Conservation (phyloP, 108 stramenopile species). For the Skeletonema menzelii region DNA sequence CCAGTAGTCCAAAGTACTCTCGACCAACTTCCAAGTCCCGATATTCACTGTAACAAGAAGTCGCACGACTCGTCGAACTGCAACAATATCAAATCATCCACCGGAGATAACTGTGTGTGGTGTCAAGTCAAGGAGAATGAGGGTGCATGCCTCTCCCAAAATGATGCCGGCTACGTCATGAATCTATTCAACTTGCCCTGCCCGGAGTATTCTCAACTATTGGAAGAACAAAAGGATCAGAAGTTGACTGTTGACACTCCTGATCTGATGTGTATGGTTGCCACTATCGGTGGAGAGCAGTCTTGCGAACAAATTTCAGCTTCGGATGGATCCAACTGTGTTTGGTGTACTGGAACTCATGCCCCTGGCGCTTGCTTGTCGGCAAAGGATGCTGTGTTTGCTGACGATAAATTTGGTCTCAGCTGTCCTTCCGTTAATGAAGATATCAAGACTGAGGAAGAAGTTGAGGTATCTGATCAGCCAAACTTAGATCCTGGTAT, state of each 20-base stretch:
- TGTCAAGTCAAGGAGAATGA: neutral
- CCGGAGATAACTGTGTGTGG: slow-evolving; percentile 1
- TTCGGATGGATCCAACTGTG: slow-evolving; percentile 29
- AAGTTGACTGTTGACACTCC: neutral
- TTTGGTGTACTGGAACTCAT: slow-evolving; percentile 25
- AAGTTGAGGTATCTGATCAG: neutral
- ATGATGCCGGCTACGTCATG: neutral
- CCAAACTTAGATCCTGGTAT: neutral
- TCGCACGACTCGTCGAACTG: neutral
- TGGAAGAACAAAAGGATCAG: neutral
- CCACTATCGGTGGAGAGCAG: slow-evolving; percentile 18
- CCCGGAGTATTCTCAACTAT: neutral
- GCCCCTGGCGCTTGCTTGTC: slow-evolving; percentile 23
- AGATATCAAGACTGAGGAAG: neutral
- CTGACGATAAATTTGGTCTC: slow-evolving; percentile 17
- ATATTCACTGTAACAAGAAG: neutral
- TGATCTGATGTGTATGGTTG: slow-evolving; percentile 39
- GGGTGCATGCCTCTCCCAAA: neutral
- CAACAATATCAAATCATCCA: neutral
- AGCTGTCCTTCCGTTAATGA: slow-evolving; percentile 4
- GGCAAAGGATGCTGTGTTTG: slow-evolving; percentile 2
- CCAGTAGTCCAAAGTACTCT: neutral
- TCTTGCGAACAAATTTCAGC: slow-evolving; percentile 18
- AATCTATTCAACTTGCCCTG: neutral
- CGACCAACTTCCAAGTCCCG: neutral